Evolutionary conservation across 345 rosid genomes (phyloP), one percentile per base, ranked within the genome.

Genomic region (Anacardium occidentale): DNA sequence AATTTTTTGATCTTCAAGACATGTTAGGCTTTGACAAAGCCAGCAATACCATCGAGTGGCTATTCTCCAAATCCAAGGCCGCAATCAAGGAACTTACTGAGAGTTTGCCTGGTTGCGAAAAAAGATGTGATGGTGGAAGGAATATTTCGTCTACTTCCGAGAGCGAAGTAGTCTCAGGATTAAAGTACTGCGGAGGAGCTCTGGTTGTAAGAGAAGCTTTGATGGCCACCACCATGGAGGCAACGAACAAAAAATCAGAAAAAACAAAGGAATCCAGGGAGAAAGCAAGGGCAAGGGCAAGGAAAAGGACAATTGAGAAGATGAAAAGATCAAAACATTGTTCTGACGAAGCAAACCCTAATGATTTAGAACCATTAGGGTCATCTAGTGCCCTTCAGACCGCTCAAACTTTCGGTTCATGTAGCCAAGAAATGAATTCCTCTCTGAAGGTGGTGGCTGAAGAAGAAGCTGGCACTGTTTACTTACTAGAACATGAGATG

Each of bases 31-130:
- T 91, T 69, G 93, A 91, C 70, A 91, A 89, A 69, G 89, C 93
- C 0, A 91, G 96, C 81, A 88, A 84, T 68, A 91, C 96, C 12
- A 81, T 91, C 1, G 96, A 91, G 76, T 91, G 96, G 96, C 85
- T 91, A 68, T 75, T 93, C 72, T 80, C 90, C 47, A 86, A 86
- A 80, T 93, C 97, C 7, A 93, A 79, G 80, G 70, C 76, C 12
- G 88, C 95, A 2, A 91, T 93, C 70, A 88, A 83, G 71, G 89
- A 91, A 73, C 75, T 90, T 26, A 53, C 78, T 53, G 87, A 81
- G 57, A 85, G 73, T 62, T 37, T 72, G 5, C 72, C 79, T 9
- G 69, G 55, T 47, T 56, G n/a, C 37, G 78, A 71, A 70, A 59
- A 75, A n/a, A 71, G 74, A 60, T 68, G 65, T 54, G 75, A 53